Base-by-base conservation (phyloP, 441 rosid species). In the Euphorbia corollata region DNA sequence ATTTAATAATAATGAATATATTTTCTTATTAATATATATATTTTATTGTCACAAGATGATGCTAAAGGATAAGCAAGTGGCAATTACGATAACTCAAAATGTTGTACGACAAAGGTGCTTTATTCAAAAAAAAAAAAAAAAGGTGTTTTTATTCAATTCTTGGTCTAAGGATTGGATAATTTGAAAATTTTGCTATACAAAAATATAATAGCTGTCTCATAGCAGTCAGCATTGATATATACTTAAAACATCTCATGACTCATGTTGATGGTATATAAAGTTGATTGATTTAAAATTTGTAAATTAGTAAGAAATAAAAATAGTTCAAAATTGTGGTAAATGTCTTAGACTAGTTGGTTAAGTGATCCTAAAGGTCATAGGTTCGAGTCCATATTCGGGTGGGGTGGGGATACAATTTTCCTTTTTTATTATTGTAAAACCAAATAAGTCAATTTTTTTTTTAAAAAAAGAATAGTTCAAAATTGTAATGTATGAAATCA, bases 241-340 rank as follows among this genome's bases (percentile, higher is more conserved):
- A 45, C 30, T 8, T 8, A 10, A 43, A 72, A 53, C 27, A 50
- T 65, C 38, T n/a, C 11, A 10, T 36, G 53, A 6, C 41, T 59
- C 57, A 16, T 61, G n/a, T 15, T 9, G 43, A 23, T 11, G 39
- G 38, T 24, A 56, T 24, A 56, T 4, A 48, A 13, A 8, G 45
- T n/a, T n/a, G 55, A 4, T 50, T 50, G 34, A 16, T 36, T 13
- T 5, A 23, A 13, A 34, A 22, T 27, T 4, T 13, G n/a, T 19
- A 0, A 12, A 22, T n/a, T n/a, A n/a, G n/a, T n/a, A n/a, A n/a
- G 56, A 36, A 24, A 60, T 47, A 23, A 20, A 8, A 50, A n/a
- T 50, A 59, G 32, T 67, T 71, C 63, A 63, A 47, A n/a, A 55
- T 50, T 16, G n/a, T n/a, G n/a, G n/a, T n/a, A n/a, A n/a, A n/a